Evolutionary conservation across 352 stramenopile species (phyloP), one percentile per base, ranked within the genome.

Genomic region (Pythium coloratum): DNA sequence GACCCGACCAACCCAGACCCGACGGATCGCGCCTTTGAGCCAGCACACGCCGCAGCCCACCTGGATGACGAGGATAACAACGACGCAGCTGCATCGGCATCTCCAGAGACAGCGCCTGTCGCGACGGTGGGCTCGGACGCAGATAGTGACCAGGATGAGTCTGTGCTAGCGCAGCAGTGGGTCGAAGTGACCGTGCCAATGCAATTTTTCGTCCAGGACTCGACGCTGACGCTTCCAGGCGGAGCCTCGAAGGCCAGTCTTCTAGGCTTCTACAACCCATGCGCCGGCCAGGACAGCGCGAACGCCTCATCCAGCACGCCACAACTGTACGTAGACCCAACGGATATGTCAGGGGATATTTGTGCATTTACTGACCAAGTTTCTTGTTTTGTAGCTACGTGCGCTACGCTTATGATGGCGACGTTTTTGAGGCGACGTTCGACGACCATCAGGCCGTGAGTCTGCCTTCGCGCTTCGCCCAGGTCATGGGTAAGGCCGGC

Each of bases 251-350:
- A 94, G 66, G 76, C 83, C 30, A 77, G 77, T 20, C 65, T 95
- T 6, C 60, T 95, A 26, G 84, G 86, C 33, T 95, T 95, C 55
- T 95, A 95, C 73, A 91, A 93, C 59, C 86, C 86, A 14, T 93
- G 81, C 56, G 70, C 86, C n/a, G 70, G 73, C 12, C 65, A 77
- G 42, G 72, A 86, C 40, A 74, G 84, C 44, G 72, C 68, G 14
- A 76, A 83, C 47, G 70, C 38, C 20, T 64, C 64, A 13, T 62
- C 46, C 34, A 54, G 64, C 38, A 80, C 78, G 32, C 82, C 85
- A 8, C 76, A 90, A 60, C 72, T 94, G 81, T 94, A 79, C 70
- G 82, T 76, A 24, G 20, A 24, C 20, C 20, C 20, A 24, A 24
- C 20, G 7, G 12, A 7, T 16, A 12, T 44, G 36, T 12, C 6